These are phyloP conservation scores for Phytophthora nicotianae DNA, from an alignment of 352 stramenopile species.

Conservation along the genomic window DNA sequence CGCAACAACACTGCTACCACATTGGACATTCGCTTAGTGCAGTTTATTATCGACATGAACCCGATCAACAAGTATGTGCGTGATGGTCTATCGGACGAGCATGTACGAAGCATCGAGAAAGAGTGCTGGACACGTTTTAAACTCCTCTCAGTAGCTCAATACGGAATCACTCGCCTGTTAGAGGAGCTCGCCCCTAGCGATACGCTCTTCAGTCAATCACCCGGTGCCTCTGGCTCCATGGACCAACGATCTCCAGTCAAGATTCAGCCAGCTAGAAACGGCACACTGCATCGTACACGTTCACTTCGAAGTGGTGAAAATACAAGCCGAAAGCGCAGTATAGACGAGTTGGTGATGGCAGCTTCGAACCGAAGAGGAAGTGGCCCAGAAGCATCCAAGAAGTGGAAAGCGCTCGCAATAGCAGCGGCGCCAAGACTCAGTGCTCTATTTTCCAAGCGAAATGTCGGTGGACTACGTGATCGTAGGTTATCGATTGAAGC, in stretches of 20 bases:
- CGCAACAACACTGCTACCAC: background rate
- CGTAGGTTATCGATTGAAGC: slow-evolving; percentile 12
- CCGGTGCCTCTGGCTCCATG: background rate
- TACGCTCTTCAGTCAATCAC: background rate
- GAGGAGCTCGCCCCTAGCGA: slow-evolving; percentile 35
- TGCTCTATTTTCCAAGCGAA: slow-evolving; percentile 10
- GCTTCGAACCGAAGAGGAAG: slow-evolving; percentile 3
- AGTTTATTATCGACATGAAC: slow-evolving; percentile 66
- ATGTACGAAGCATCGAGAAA: slow-evolving; percentile 45
- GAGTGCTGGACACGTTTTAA: slow-evolving; percentile 64
- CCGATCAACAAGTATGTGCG: slow-evolving; percentile 61
- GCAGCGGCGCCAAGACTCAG: slow-evolving; percentile 22
- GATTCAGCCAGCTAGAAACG: slow-evolving; percentile 18
- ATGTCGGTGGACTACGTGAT: background rate
- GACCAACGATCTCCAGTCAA: slow-evolving; percentile 21
- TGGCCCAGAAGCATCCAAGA: slow-evolving; percentile 6
- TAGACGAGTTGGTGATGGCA: background rate
- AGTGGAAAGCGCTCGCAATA: slow-evolving; percentile 20
- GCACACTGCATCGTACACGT: slow-evolving; percentile 12
- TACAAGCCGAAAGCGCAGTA: background rate
- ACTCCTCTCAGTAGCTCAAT: slow-evolving; percentile 41
- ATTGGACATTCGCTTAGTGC: slow-evolving; percentile 24
- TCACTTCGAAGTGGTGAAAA: slow-evolving; percentile 23
- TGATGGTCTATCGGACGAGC: slow-evolving; percentile 42
- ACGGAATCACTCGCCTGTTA: slow-evolving; percentile 37